Base-by-base conservation (phyloP, 2,329 filamentous ascomycete genomes). In the Claviceps spartinae region DNA sequence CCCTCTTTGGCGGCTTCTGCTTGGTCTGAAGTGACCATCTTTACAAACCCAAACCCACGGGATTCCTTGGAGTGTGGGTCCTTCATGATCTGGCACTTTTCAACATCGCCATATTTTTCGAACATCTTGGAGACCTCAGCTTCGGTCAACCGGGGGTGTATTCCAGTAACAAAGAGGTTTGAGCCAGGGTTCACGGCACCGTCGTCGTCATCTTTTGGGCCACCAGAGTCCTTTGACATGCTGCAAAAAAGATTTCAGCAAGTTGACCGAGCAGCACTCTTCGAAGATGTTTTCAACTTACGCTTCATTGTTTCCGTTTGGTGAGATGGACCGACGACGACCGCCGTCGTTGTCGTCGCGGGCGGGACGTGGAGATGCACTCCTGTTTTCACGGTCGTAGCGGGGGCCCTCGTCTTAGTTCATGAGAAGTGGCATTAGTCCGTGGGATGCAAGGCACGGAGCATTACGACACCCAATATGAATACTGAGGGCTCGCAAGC, bases 1-100 rank as follows among this genome's bases (percentile, higher is more conserved):
- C 87, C 91, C 64, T 97, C 93, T 75, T 93, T 95, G 60, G 93
- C 93, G 60, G 93, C 90, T 70, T 98, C 93, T 58, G 93, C 93
- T 71, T 95, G 87, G 52, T 97, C 91, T 48, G 88, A 81, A 54
- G 88, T 94, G 55, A 89, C 83, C 91, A 98, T 97, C 77, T 98
- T 97, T 68, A 98, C 93, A 74, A 98, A 98, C 52, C 93, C 93
- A 60, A 98, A 98, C 59, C 93, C 93, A 70, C 93, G 93, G 61
- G 91, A 97, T 72, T 98, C 93, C 73, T 95, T 95, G 64, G 88
- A 94, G 71, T 98, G 93, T 56, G 93, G 93, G 66, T 98, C 93
- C 65, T 91, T 83, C 93, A 98, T 98, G 74, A 98, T 98, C 70
- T 96, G 94, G 75, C 91, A 97, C 73, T 94, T 97, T 74, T 97